Base-by-base conservation (phyloP, 2,329 filamentous ascomycete species). In the Exophiala dermatitidis region DNA sequence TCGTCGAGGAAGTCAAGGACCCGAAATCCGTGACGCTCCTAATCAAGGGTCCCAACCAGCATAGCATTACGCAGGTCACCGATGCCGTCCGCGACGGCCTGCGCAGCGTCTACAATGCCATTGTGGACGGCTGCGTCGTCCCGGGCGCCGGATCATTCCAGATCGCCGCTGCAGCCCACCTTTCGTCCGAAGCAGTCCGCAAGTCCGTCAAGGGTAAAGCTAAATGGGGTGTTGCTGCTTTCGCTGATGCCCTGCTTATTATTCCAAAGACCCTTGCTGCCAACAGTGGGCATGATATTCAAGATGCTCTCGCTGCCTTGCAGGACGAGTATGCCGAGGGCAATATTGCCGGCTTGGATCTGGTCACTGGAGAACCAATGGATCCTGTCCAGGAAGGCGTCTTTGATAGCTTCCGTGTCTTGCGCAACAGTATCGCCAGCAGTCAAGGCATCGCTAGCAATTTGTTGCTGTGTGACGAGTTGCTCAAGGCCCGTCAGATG, bases 401-500 rank as follows among this genome's bases (percentile, higher is more conserved):
- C 5, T 98, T 88, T 69, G 93, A 98, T 70, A 96, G 90, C 9
- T 98, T 94, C 82, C 82, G 93, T 54, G 93, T 98, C 34, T 72
- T 98, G 64, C 82, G 93, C 63, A 97, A 97, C 76, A 90, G 85
- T 69, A 83, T 98, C 59, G 90, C 93, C 2, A 96, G 90, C 33
- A 93, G 90, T 70, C 86, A 91, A 29, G 89, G 93, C 59, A 98
- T 98, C 66, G 91, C 93, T 4, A 91, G 88, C 6, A 98, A 98
- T 74, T 77, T 98, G 60, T 76, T 98, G 61, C 80, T 98, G 46
- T 98, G 93, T 67, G 93, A 98, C 67, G 93, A 98, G 78, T 80
- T 98, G 76, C 77, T 98, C 65, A 98, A 98, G 79, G 93, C 93
- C 57, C 81, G 93, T 69, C 91, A 98, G 76, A 98, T 98, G 93